phyloP scores from a whole-genome alignment of 176 grass and related monocot genomes.

The Avena sativa region DNA sequence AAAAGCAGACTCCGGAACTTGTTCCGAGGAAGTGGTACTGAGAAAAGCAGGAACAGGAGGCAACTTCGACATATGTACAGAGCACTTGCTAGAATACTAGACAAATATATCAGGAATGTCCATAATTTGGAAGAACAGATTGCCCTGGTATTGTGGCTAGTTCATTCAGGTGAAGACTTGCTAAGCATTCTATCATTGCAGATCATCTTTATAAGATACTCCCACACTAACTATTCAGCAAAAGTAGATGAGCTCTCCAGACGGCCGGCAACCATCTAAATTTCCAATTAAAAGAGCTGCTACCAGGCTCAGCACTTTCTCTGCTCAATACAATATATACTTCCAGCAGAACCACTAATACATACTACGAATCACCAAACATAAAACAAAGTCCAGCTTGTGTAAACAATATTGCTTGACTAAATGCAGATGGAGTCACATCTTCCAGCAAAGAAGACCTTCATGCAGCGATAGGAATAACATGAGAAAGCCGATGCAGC shows the following conservation, averaged over 20 bases:
- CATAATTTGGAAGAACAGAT: not conserved
- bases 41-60: not conserved
- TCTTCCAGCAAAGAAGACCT: not conserved
- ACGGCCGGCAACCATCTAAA: not conserved
- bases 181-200: not conserved
- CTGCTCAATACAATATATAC: not conserved
- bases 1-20: not conserved
- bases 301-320: not conserved
- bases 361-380: not conserved
- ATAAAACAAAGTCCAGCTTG: not conserved
- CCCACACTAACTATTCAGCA: not conserved
- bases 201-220: not conserved
- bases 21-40: not conserved
- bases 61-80: not conserved
- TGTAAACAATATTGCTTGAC: constrained; percentile 27
- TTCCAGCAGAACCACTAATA: not conserved
- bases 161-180: not conserved
- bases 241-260: not conserved
- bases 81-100: not conserved
- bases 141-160: not conserved
- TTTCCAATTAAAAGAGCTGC: not conserved
- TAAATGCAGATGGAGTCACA: not conserved
- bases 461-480: not conserved
- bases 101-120: not conserved
- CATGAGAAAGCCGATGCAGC: not conserved